Conservation (phyloP, 2,329 filamentous ascomycete species). For the Fusarium sp. region DNA sequence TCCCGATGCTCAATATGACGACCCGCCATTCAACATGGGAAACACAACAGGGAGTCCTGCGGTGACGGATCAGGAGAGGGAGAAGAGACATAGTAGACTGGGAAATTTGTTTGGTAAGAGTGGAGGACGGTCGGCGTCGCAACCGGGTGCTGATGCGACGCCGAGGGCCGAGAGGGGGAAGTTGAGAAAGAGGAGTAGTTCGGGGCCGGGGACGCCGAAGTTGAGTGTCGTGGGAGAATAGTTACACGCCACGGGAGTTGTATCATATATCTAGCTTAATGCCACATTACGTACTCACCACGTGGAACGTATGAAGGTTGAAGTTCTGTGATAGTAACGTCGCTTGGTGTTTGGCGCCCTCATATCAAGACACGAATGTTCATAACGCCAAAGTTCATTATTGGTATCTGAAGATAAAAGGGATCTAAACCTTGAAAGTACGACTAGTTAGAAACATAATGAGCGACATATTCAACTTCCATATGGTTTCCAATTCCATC, state of each 20-base stretch:
- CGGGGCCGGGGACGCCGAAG: constrained; percentile 9
- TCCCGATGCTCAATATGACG: constrained; percentile 3
- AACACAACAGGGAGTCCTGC: constrained; percentile 5
- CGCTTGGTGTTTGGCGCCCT: rapidly evolving
- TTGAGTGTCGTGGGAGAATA: constrained; percentile 36
- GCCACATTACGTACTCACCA: background rate
- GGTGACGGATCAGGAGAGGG: constrained; percentile 15
- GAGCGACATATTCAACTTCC: constrained; percentile 63
- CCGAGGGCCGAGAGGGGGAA: constrained; percentile 31
- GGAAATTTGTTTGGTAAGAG: constrained; percentile 29
- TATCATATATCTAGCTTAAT: background rate
- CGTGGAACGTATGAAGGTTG: rapidly evolving
- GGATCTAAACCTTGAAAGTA: background rate
- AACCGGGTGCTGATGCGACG: background rate
- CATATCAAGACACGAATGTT: rapidly evolving
- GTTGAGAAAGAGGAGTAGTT: constrained; percentile 38
- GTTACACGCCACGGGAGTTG: background rate
- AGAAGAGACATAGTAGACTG: constrained; percentile 20
- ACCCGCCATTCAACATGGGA: constrained; percentile 2
- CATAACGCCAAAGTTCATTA: background rate
- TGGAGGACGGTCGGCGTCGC: background rate
- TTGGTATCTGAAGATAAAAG: background rate
- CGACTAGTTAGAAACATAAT: constrained; percentile 47
- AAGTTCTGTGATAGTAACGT: background rate
- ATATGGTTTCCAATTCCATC: constrained; percentile 60